Conservation (phyloP, 495 filamentous ascomycete genomes). For the Aspergillus homomorphus region DNA sequence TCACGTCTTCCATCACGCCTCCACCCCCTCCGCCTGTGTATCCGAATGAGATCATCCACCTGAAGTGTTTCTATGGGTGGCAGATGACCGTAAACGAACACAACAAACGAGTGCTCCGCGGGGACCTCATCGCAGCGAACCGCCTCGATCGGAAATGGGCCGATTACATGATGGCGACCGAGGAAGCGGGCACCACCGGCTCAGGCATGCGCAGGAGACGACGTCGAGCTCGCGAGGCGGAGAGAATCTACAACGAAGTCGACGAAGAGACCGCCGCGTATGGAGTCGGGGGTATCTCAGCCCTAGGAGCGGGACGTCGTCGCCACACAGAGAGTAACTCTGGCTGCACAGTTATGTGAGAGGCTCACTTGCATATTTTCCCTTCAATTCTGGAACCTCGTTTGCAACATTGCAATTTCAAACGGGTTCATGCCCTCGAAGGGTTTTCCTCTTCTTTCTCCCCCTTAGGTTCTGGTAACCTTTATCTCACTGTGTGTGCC, state of each 20-base stretch:
- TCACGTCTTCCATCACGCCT: slow-evolving; percentile 35
- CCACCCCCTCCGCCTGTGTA: slow-evolving; percentile 40
- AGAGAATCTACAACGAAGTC: slow-evolving; percentile 65
- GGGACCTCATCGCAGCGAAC: slow-evolving; percentile 66
- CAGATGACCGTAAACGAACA: slow-evolving; percentile 94
- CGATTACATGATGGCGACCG: slow-evolving; percentile 86
- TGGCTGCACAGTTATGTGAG: slow-evolving; percentile 54
- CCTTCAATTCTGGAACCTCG: background rate
- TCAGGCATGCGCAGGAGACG: slow-evolving; percentile 63
- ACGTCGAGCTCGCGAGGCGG: slow-evolving; percentile 72
- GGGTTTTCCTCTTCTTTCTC: background rate
- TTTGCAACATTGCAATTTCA: background rate
- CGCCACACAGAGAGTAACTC: slow-evolving; percentile 55
- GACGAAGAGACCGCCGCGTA: slow-evolving; percentile 60
- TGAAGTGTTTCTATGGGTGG: slow-evolving; percentile 95
- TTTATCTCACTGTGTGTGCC: background rate
- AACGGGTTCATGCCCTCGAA: background rate
- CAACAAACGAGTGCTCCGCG: slow-evolving; percentile 73
- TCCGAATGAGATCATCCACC: slow-evolving; percentile 69
- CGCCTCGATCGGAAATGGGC: slow-evolving; percentile 88
- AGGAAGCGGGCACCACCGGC: slow-evolving; percentile 75
- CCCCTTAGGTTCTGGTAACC: slow-evolving; percentile 22
- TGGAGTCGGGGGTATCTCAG: slow-evolving; percentile 23
- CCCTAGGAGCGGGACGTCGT: slow-evolving; percentile 33
- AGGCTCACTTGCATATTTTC: background rate